Base-by-base conservation (phyloP, 2,329 filamentous ascomycete genomes). In the Nothomitra cinnamomea region DNA sequence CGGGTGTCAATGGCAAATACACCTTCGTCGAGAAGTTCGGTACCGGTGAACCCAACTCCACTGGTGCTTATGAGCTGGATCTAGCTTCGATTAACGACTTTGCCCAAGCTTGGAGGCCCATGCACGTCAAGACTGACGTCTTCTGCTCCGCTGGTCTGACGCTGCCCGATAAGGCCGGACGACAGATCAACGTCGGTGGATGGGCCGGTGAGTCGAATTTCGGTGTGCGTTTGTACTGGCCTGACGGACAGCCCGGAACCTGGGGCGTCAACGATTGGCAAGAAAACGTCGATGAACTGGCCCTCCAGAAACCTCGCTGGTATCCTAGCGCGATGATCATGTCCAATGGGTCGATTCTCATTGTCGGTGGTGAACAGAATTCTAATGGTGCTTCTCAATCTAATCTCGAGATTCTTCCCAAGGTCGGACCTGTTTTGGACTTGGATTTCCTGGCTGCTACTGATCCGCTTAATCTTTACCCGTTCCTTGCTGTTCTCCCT, bases 131-230 rank as follows among this genome's bases (percentile, higher is more conserved):
- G 69, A 82, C 79, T 0, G 81, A 85, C 58, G 71, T 84, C 12
- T 85, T 85, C 64, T 85, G 81, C 61, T 74, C 80, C 41, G 80
- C 76, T 10, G 76, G 78, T 17, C 63, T 83, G 80, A 84, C 61
- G 78, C 77, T 32, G 4, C 28, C 28, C 28, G 28, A 32, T 10
- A 32, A 32, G 60, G 79, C 69, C 41, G 81, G 76, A 2, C 73
- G 81, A 19, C 78, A 82, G 62, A 69, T 85, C 59, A 82, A 78
- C 53, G 68, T 84, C 48, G 80, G 81, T 52, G 79, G 81, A 17
- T 84, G 82, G 80, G 78, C 79, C 7, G 72, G 74, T 2, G 71
- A 76, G 45, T 80, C 79, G 0, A 78, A 78, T 1, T 78, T 74
- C 55, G 79, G 80, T 43, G 70, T 85, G 47, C 75, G 79, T 40